Evolutionary conservation across 805 yeast species (phyloP), one percentile per base, ranked within the genome.

Genomic region (Schizosaccharomyces lindneri): DNA sequence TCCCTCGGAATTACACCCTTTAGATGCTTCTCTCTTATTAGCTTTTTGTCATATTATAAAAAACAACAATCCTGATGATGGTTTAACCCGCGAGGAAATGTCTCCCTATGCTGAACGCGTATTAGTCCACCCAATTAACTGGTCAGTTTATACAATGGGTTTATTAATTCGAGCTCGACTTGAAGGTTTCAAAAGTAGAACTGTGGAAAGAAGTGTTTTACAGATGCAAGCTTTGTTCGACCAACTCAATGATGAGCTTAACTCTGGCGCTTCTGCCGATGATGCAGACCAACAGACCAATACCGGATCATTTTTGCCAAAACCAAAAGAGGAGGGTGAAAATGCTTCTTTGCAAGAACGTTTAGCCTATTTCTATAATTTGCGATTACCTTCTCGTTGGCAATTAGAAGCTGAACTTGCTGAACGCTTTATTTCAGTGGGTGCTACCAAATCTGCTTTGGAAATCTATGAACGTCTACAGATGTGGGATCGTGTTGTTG

Each of bases 151-250:
- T 67, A 80, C 89, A 1, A 76, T 89, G 64, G 85, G 95, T 0
- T 73, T 93, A 55, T 93, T 97, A 96, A 85, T 84, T 68, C 79
- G 97, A 70, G 87, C 96, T 6, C 67, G 85, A 24, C 74, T 89
- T 46, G 98, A 93, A 70, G 79, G 95, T 0, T 76, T 78, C 60
- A 82, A 81, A 65, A 81, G 95, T 0, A 82, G 85, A 69, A 90
- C 97, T 1, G 83, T 90, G 29, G 97, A 93, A 72, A 79, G 98
- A 70, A 97, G 97, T 61, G 82, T 89, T 4, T 75, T 93, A 61
- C 98, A 93, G 72, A 82, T 93, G 83, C 90, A 89, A 62, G 83
- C 95, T 2, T 74, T 93, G 55, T 93, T 89, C 32, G 95, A 88
- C 68, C 96, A 89, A 70, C 74, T 87, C 31, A 95, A 90, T 1